Evolutionary conservation across 108 stramenopile genomes (phyloP), one percentile per base, ranked within the genome.

Genomic region (Seminavis robusta): DNA sequence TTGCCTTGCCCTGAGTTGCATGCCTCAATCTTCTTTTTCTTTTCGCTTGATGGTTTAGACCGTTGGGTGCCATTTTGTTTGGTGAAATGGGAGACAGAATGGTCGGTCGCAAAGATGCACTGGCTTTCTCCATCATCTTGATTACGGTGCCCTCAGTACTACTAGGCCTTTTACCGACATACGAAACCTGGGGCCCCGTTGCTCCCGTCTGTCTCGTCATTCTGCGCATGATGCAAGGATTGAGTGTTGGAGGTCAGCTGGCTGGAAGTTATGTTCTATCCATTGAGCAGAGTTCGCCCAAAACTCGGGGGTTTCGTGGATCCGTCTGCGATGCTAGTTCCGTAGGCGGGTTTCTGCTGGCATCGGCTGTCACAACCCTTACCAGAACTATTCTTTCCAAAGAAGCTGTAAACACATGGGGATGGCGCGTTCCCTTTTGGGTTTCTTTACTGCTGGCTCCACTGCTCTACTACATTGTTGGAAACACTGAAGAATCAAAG

Each of bases 181-280:
- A 88, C 44, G 68, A 67, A 10, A 58, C 54, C 7, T 79, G 79
- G 52, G 94, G 94, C 0, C 53, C 40, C 20, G 36, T 29, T 17
- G 80, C 91, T 23, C 79, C 87, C 5, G 56, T 83, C 19, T 47
- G 84, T 0, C 43, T 95, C 37, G 69, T 89, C 19, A 10, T 83
- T 0, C 62, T 86, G 42, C 71, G 94, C 34, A 72, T 95, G 77
- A 19, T 90, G 34, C 94, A 95, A 61, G 94, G 94, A 0, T 56
- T 93, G 49, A 73, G 69, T 55, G 94, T 95, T 0, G 93, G 93
- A 10, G 92, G 88, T 0, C 94, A 95, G 59, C 52, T 95, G 32
- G 87, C 81, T 8, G 81, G 77, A 0, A 61, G 61, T n/a, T 83
- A 83, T 59, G 81, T 83, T 31, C 33, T 83, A 24, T 76, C 74